Evolutionary conservation across 306 rosid species (phyloP).

Genomic region (Senna tora): DNA sequence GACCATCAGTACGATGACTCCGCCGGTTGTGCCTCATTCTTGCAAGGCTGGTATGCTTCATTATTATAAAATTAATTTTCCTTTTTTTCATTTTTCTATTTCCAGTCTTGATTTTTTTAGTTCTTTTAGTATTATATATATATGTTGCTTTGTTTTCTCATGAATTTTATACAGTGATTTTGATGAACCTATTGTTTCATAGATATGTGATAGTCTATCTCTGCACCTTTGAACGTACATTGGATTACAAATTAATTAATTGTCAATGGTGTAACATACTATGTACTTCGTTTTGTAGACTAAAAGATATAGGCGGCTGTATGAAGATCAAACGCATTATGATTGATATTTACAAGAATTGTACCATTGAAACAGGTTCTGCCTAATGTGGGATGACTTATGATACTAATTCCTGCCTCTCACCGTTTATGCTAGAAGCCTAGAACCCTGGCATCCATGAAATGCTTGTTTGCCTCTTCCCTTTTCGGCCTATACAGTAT

Average conservation of each 20-base stretch:
- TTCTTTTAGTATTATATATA: background rate
- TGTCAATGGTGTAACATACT: background rate
- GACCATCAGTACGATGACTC: constrained; percentile 41
- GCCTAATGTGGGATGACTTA: background rate
- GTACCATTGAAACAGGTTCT: background rate
- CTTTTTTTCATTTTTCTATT: background rate
- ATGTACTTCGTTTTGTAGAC: background rate
- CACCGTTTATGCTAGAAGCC: background rate
- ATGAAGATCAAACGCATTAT: background rate
- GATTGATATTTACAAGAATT: background rate
- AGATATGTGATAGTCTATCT: background rate
- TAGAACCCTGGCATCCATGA: background rate
- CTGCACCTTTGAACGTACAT: background rate
- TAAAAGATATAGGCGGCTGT: background rate
- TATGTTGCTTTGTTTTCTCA: background rate
- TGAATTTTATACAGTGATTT: background rate
- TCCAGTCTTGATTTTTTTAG: background rate
- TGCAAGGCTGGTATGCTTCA: constrained; percentile 67
- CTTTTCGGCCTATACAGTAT: too few relatives aligned
- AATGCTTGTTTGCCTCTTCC: constrained; percentile 15
- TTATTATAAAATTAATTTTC: too few relatives aligned
- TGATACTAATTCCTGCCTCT: background rate
- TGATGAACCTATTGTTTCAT: background rate
- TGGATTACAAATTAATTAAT: background rate
- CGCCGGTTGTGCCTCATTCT: constrained; percentile 53